Evolutionary conservation across 1,139 yeast species (phyloP).

Genomic region (Magnusiomyces fungicola): DNA sequence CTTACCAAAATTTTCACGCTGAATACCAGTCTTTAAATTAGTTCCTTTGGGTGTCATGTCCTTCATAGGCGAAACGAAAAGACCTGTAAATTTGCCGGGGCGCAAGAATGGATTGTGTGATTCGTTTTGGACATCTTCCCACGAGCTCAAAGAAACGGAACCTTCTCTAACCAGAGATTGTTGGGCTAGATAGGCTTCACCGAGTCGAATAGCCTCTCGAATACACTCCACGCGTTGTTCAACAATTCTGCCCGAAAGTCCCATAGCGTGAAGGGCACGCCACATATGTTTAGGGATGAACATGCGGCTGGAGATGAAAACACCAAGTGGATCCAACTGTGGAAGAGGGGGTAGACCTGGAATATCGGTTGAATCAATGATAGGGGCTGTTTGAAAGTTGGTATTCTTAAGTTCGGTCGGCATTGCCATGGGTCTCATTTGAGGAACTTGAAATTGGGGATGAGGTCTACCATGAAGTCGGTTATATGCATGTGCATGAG

Average conservation of each 20-base stretch:
- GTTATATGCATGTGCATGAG: too few relatives aligned
- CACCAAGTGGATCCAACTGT: background rate
- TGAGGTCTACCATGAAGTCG: too few relatives aligned
- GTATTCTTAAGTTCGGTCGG: too few relatives aligned
- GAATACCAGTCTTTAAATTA: too few relatives aligned
- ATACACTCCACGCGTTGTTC: conserved; percentile 1
- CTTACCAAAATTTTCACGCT: background rate
- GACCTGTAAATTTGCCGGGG: too few relatives aligned
- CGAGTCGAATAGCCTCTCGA: background rate
- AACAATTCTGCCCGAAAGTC: background rate
- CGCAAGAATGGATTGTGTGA: background rate
- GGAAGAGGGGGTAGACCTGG: too few relatives aligned
- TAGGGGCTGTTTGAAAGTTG: too few relatives aligned
- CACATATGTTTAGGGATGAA: background rate
- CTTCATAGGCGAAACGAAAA: too few relatives aligned
- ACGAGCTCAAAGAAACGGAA: background rate
- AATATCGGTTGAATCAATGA: too few relatives aligned
- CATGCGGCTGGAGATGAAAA: background rate
- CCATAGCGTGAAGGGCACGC: background rate
- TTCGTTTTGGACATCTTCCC: background rate
- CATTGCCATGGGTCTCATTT: too few relatives aligned
- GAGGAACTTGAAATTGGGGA: too few relatives aligned
- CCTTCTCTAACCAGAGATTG: background rate
- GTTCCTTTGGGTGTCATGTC: too few relatives aligned
- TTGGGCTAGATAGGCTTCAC: background rate